Conservation (phyloP, 1,284 basidiomycete species). For the Spongispora temasekensis region DNA sequence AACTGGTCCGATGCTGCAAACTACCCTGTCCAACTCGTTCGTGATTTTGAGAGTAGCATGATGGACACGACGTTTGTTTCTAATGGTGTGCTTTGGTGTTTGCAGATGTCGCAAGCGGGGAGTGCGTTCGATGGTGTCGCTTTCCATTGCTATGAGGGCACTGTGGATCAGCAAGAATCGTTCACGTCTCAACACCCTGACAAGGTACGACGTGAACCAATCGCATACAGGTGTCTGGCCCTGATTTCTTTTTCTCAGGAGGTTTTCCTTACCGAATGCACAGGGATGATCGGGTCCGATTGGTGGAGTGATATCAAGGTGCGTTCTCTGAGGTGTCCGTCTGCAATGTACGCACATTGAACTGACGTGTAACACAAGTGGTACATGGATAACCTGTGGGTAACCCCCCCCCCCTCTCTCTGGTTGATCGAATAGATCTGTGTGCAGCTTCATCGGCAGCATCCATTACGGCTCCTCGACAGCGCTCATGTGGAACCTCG, state of each 20-base stretch:
- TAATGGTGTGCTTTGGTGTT: conserved; percentile 5
- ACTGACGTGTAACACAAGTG: conserved; percentile 45
- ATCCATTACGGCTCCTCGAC: conserved; percentile 47
- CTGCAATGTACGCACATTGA: not conserved
- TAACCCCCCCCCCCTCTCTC: not conserved
- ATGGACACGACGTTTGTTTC: no score
- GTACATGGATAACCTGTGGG: conserved; percentile 74
- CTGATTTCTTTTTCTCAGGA: conserved; percentile 27
- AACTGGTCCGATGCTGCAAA: conserved; percentile 52
- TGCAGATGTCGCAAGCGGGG: conserved; percentile 52
- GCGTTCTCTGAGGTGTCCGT: conserved; percentile 4
- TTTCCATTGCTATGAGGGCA: conserved; percentile 54
- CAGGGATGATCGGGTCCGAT: conserved; percentile 56
- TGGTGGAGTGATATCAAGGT: conserved; percentile 82
- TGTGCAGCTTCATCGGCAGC: conserved; percentile 46
- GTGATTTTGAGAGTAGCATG: no score
- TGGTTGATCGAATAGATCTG: not conserved
- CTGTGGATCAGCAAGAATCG: conserved; percentile 40
- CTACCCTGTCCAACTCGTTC: conserved; percentile 51
- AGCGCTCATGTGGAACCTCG: conserved; percentile 76
- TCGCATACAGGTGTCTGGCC: not conserved
- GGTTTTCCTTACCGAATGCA: conserved; percentile 55
- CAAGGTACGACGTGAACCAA: conserved; percentile 32
- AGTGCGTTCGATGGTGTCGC: conserved; percentile 49
- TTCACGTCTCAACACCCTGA: conserved; percentile 48